Base-by-base conservation (phyloP, 352 stramenopile genomes). In the Pilasporangium apinafurcum region DNA sequence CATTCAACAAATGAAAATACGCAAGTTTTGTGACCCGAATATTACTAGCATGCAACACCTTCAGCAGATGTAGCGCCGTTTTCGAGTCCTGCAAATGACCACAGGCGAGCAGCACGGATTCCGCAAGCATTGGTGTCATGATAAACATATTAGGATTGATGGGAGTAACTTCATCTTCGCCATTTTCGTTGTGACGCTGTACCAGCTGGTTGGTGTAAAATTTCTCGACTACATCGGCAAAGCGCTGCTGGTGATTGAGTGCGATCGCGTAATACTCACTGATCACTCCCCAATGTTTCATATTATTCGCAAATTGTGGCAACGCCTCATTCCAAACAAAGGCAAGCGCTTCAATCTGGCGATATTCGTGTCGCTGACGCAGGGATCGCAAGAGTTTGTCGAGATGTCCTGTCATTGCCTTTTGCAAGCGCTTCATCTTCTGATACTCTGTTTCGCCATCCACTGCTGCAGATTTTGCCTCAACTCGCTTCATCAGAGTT, bases 1-100 rank as follows among this genome's bases (percentile, higher is more conserved):
- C 62, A 18, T 68, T 69, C 13, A 90, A 26, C 34, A 78, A 36
- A 33, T 86, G 72, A 24, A 84, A 83, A 34, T 83, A 83, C 4
- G 67, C 65, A 18, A 76, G 41, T 37, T 76, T 78, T 14, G 62
- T 62, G 43, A 76, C 59, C n/a, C 47, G 44, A 22, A 83, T 34
- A 30, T 41, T 46, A 26, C 50, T 54, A 2, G 37, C 38, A 12
- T 56, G 42, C 63, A 77, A 59, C 29, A 59, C 50, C n/a, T 53
- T 35, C 21, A 75, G 50, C 42, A 83, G 32, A 24, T 58, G 45
- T 35, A 78, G 34, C 2, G 65, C 53, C n/a, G 32, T 36, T 4
- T 30, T 28, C 9, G 53, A 62, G 35, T 80, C 62, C 8, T 54
- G 54, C 30, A 79, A 24, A 44, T 83, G 70, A 18, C 70, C 68